A percentile compares a stretch with the other conserved stretches of the same genome.
These are phyloP conservation scores for Bruguiera parviflora DNA, from an alignment of 345 rosid species.

Conservation along the genomic window DNA sequence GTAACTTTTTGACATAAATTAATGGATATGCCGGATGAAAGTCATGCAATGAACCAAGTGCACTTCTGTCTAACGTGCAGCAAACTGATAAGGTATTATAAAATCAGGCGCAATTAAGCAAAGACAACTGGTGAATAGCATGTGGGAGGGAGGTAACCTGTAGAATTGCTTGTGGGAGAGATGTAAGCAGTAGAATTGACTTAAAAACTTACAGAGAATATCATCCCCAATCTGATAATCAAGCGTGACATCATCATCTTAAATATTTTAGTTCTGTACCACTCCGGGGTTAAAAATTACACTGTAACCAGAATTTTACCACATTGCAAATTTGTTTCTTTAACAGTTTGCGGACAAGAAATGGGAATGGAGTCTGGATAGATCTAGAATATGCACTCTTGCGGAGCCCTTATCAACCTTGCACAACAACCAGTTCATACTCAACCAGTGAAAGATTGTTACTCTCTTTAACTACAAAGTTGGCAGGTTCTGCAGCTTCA, in stretches of 20 bases:
- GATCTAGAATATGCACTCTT: slow-evolving; percentile 31
- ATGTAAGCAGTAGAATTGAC: neutral
- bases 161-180: neutral
- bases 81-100: too few species aligned
- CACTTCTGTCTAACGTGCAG: too few species aligned
- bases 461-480: slow-evolving; percentile 53
- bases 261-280: neutral
- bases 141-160: neutral
- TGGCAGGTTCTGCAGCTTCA: slow-evolving; percentile 69
- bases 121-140: too few species aligned
- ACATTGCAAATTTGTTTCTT: slow-evolving; percentile 19
- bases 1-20: too few species aligned
- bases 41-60: too few species aligned
- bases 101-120: too few species aligned
- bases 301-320: slow-evolving; percentile 14
- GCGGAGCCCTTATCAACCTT: slow-evolving; percentile 34
- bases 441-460: slow-evolving; percentile 89
- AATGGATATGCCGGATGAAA: too few species aligned
- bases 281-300: slow-evolving; percentile 7
- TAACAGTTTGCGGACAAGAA: slow-evolving; percentile 12
- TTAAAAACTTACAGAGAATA: neutral
- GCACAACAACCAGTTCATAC: slow-evolving; percentile 77
- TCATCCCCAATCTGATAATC: slow-evolving; percentile 1
- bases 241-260: neutral
- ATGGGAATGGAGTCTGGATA: slow-evolving; percentile 23